Base-by-base conservation (phyloP, 1,139 yeast genomes). In the Yarrowia galli region DNA sequence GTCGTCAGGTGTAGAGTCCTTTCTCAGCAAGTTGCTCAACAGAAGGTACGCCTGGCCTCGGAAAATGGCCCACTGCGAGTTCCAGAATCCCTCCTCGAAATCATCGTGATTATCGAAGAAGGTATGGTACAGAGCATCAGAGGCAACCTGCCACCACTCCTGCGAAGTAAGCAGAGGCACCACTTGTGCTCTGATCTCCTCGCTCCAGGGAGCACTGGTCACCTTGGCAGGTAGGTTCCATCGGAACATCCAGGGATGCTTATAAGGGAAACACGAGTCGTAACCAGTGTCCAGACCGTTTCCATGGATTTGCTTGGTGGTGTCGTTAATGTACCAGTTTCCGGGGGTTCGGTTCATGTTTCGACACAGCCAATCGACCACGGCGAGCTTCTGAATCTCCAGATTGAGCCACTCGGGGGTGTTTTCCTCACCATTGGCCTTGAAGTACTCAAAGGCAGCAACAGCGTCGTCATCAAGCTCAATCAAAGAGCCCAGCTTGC, bases 31-130 rank as follows among this genome's bases (percentile, higher is more conserved):
- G 12, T 32, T 43, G 16, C 51, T 58, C 20, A 58, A 5, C 64
- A 58, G 15, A 25, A 58, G 38, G 28, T 58, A 58, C 12, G 64
- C 64, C 51, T 58, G 64, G 20, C 64, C 64, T 13, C 64, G 38
- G 51, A 58, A 58, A 20, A 58, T 58, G 42, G 64, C 64, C 64
- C 64, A 58, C 20, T 58, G 64, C 15, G 64, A 43, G 49, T 43
- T 58, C 64, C 64, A 58, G 32, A 58, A 58, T 1, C 64, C 64
- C n/a, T 58, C 64, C 42, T 58, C 64, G 16, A 58, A 58, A 28
- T 58, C 64, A 28, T 58, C 51, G 32, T 58, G 51, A 42, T 58
- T 42, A 16, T 58, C 64, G n/a, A 58, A 58, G 13, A 18, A 43
- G 12, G 51, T 43, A 18, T 58, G 64, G 42, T 58, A 58, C 28